Evolutionary conservation across 2,329 filamentous ascomycete species (phyloP).

Genomic region (Colletotrichum sp.): DNA sequence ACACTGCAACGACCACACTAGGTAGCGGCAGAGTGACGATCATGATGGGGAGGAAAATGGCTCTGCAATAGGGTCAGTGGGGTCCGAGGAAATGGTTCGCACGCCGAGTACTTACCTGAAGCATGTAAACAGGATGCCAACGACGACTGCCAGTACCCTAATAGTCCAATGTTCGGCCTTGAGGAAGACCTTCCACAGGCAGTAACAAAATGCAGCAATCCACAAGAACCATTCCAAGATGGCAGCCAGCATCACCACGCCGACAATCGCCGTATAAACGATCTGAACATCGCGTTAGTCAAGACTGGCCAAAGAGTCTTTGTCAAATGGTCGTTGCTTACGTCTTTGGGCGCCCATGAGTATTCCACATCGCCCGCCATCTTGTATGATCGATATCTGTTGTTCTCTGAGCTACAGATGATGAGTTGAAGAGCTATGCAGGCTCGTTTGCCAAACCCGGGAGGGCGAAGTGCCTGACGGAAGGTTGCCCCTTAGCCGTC

Average conservation of each 20-base stretch:
- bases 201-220: constrained; percentile 94
- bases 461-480: background rate
- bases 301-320: background rate
- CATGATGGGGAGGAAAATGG: constrained; percentile 92
- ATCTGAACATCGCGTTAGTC: constrained; percentile 61
- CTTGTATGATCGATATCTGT: constrained; percentile 9
- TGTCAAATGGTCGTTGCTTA: constrained; percentile 26
- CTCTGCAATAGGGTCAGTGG: constrained; percentile 41
- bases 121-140: constrained; percentile 69
- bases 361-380: constrained; percentile 45
- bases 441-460: background rate
- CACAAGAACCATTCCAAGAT: constrained; percentile 93
- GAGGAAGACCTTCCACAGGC: constrained; percentile 82
- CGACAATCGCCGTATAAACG: constrained; percentile 82
- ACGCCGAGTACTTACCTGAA: background rate
- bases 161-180: constrained; percentile 93
- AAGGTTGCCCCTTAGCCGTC: background rate
- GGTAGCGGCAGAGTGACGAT: constrained; percentile 89
- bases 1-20: constrained; percentile 70
- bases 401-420: background rate
- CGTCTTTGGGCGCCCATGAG: constrained; percentile 56
- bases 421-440: background rate
- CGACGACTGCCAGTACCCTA: constrained; percentile 75
- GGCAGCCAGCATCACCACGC: constrained; percentile 81
- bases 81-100: background rate